Evolutionary conservation across 2,329 filamentous ascomycete genomes (phyloP), one percentile per base, ranked within the genome.

Genomic region (Fusarium siculi): DNA sequence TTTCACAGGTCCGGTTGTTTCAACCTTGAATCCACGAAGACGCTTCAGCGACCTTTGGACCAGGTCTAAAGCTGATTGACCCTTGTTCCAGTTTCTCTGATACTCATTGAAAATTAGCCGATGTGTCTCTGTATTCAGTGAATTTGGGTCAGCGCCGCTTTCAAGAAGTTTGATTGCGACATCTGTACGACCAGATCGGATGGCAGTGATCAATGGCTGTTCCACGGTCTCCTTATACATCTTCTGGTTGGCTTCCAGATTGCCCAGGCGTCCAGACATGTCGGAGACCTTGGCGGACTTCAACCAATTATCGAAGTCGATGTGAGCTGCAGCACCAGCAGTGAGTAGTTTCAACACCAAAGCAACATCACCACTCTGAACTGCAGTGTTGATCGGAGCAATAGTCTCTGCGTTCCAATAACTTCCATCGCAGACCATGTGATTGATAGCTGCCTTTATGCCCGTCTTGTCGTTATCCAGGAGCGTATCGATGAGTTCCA

Each of bases 201-300:
- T 86, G 19, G 94, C 93, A 7, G 86, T 65, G 15, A 94, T 84
- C 19, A 96, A 82, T 1, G 94, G 93, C 76, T 96, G 93, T 60
- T 88, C 84, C 16, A 87, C 77, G 3, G 74, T 78, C 10, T 80
- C 67, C 7, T 84, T 79, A 78, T 90, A 93, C 0, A 75, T 74
- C 3, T 80, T 79, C 63, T 86, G 81, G 61, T 90, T 90, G 0
- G 80, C 55, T 28, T 92, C 87, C 2, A 85, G 78, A 21, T 76
- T 81, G 25, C 83, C 74, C 7, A 85, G 77, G 5, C 76, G 73
- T 14, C 39, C 56, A 3, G 75, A 70, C 28, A 68, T 85, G 75
- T 46, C 81, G 0, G 82, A 83, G 40, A 89, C 79, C 69, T 85
- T 86, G 18, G 84, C 86, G 0, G 87, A 83, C 76, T 91, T 91